Percentiles rank a stretch among this genome's conserved stretches.
These are phyloP conservation scores for Aspergillus costaricaensis DNA, from an alignment of 2,329 filamentous ascomycete genomes.

Conservation along the genomic window DNA sequence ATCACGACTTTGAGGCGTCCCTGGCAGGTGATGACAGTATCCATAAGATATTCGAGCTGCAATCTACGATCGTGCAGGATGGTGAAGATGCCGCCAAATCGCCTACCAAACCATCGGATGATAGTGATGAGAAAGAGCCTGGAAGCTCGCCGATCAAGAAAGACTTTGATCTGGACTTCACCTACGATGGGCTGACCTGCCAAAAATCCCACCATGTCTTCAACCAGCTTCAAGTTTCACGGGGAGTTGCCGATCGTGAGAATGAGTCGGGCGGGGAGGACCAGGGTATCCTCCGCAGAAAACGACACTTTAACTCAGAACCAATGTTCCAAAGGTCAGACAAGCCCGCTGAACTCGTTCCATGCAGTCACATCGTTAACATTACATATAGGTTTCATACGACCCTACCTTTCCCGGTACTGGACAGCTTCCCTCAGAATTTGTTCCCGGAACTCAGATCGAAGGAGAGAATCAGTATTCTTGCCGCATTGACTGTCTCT, in stretches of 20 bases:
- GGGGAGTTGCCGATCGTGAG: slow-evolving; percentile 25
- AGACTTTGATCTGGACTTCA: slow-evolving; percentile 44
- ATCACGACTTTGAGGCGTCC: slow-evolving; percentile 40
- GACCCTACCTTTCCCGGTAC: slow-evolving; percentile 68
- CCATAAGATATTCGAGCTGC: slow-evolving; percentile 74
- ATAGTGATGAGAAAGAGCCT: slow-evolving; percentile 6
- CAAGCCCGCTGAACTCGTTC: background rate
- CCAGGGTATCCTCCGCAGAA: slow-evolving; percentile 31
- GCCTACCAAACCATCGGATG: background rate
- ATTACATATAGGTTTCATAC: slow-evolving; percentile 34
- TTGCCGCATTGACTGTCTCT: slow-evolving; percentile 69
- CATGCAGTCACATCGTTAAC: background rate
- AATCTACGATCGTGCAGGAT: slow-evolving; percentile 60
- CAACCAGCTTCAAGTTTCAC: slow-evolving; percentile 38
- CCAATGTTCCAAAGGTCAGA: slow-evolving; percentile 37
- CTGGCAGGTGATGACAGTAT: slow-evolving; percentile 66
- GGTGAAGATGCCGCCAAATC: slow-evolving; percentile 10
- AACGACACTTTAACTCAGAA: slow-evolving; percentile 36
- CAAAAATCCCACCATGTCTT: slow-evolving; percentile 37
- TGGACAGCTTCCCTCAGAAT: slow-evolving; percentile 77
- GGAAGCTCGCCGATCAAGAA: slow-evolving; percentile 26
- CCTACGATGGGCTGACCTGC: slow-evolving; percentile 30
- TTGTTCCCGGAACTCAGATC: slow-evolving; percentile 61
- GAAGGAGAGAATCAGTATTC: slow-evolving; percentile 49
- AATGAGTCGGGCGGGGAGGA: slow-evolving; percentile 22